Evolutionary conservation across 352 stramenopile species (phyloP), one percentile per base, ranked within the genome.

Genomic region (Pythium myriotylum): DNA sequence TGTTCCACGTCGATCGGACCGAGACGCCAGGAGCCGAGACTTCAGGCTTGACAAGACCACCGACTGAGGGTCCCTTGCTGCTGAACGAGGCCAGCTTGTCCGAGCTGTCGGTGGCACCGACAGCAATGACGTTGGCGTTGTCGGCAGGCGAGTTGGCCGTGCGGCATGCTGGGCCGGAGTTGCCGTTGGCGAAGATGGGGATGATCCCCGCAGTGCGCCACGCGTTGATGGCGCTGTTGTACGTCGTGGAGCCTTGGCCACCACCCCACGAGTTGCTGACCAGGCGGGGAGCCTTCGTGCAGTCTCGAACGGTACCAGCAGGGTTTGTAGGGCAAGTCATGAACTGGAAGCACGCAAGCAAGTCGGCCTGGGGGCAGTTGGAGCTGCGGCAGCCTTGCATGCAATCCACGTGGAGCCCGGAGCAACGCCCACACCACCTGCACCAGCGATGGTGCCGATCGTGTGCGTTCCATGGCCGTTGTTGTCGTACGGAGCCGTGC

Each of bases 231-330:
- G 46, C 50, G 16, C 6, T 46, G 3, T 68, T n/a, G 39, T 59
- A 74, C 2, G n/a, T 35, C 17, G 45, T 41, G 60, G 37, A 35
- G 2, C 26, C 56, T 16, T 52, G 43, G 17, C 27, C 47, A 19
- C 57, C 61, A 22, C 56, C 70, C 65, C 60, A 72, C n/a, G 26
- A 58, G 57, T 77, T 77, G 60, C 53, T 77, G 13, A 77, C 62
- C 10, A 74, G 7, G 22, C 62, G 52, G 2, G 69, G 69, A 10
- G 63, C 63, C 63, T 62, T 61, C 12, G 33, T 33, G 45, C 63
- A 70, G 45, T 70, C 63, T 19, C 29, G 35, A 43, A 26, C 39
- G 1, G n/a, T 62, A 20, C 63, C 63, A 12, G 17, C 16, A 24
- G 43, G 22, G 51, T 74, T 42, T 7, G 67, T 75, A 2, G 71